Conservation (phyloP, 495 filamentous ascomycete genomes). For the Xylaria scruposa region DNA sequence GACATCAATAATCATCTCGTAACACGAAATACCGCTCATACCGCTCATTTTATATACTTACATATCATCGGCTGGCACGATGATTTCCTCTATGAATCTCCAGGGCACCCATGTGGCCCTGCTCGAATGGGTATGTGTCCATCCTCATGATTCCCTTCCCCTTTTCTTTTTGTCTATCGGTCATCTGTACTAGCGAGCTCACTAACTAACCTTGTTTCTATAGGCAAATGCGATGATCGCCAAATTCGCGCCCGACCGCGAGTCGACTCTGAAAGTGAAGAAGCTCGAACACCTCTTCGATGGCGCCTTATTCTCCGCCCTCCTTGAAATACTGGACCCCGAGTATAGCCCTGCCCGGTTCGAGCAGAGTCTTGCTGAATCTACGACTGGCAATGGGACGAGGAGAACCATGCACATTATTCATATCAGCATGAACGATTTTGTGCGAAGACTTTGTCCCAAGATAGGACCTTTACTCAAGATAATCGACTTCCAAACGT, state of each 20-base stretch:
- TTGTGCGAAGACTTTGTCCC: conserved; percentile 29
- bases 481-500: conserved; percentile 35
- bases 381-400: conserved; percentile 31
- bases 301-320: conserved; percentile 68
- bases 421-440: conserved; percentile 36
- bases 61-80: conserved; percentile 27
- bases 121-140: conserved; percentile 51
- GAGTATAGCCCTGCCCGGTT: conserved; percentile 71
- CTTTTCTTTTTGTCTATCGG: background rate
- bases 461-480: conserved; percentile 39
- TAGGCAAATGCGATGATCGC: conserved; percentile 39
- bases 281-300: conserved; percentile 69
- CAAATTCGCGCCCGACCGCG: conserved; percentile 30
- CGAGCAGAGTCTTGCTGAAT: conserved; percentile 50
- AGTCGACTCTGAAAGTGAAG: conserved; percentile 40
- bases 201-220: conserved; percentile 29
- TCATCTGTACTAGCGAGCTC: conserved; percentile 1
- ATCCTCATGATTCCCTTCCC: background rate
- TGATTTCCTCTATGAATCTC: conserved; percentile 37
- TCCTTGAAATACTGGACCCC: conserved; percentile 67
- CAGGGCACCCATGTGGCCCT: conserved; percentile 48
- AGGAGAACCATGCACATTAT: conserved; percentile 41
- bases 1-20: background rate
- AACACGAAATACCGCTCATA: background rate
- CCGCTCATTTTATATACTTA: background rate